These are phyloP conservation scores for Lippia alba DNA, from an alignment of 305 asterid species.

Conservation along the genomic window DNA sequence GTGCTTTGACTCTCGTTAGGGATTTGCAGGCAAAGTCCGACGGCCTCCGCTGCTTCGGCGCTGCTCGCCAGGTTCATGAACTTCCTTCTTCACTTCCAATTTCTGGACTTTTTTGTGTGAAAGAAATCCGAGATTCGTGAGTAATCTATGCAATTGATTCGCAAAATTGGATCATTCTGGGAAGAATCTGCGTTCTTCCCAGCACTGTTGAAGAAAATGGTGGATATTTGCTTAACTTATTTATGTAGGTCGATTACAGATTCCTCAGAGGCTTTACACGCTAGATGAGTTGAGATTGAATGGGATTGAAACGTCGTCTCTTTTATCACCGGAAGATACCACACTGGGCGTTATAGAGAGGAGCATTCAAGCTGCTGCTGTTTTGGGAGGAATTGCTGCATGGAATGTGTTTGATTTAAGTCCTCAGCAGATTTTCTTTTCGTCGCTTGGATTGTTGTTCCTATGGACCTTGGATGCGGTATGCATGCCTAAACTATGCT, in stretches of 20 bases:
- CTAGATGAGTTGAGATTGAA: conserved; percentile 87
- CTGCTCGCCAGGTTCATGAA: conserved; percentile 81
- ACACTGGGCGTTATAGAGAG: conserved; percentile 78
- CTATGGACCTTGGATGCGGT: conserved; percentile 90
- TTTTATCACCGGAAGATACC: conserved; percentile 80
- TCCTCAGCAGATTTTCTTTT: conserved; percentile 62
- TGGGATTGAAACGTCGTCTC: conserved; percentile 76
- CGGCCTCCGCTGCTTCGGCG: conserved; percentile 83
- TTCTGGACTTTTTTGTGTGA: neutral
- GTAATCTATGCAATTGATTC: neutral
- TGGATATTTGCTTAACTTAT: conserved; percentile 20
- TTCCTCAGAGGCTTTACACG: conserved; percentile 92
- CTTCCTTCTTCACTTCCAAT: conserved; percentile 12
- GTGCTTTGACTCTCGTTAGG: conserved; percentile 72
- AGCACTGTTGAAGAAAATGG: neutral
- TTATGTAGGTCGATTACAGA: conserved; percentile 60
- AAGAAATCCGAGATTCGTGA: neutral
- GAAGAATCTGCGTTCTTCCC: neutral
- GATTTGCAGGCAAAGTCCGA: conserved; percentile 65
- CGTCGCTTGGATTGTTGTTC: conserved; percentile 74
- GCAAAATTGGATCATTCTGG: neutral
- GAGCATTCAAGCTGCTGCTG: conserved; percentile 69
- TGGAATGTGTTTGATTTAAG: conserved; percentile 62
- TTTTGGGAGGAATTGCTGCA: conserved; percentile 72
- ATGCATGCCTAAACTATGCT: conserved; percentile 35